Base-by-base conservation (phyloP, 148 eudicot genomes). In the Rhododendron ferrugineum region DNA sequence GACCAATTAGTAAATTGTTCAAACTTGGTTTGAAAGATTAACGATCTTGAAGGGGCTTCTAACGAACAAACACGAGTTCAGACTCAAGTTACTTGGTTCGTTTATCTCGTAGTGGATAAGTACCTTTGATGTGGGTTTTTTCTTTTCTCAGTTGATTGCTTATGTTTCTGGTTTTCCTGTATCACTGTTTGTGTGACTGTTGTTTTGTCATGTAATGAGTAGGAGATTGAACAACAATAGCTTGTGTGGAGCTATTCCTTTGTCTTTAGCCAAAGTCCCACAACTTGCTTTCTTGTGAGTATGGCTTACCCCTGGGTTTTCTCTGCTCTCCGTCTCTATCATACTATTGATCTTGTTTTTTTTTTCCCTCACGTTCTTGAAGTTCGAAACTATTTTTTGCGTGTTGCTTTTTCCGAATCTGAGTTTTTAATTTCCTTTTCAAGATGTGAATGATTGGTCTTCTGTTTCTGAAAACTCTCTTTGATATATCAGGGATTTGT, bases 271-370 rank as follows among this genome's bases (percentile, higher is more conserved):
- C 91, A 89, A 88, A 86, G 89, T 90, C 56, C 90, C 98, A 87
- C 95, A 89, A 84, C 99, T 97, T 86, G 87, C 94, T 92, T 95
- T 95, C 96, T 89, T 95, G 99, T 97, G 94, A 95, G 99, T 93
- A 85, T 80, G 40, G 46, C 77, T 80, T 50, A 6, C 82, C 82
- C 74, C 68, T 62, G 80, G 81, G 37, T 6, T 87, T 37, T 79
- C 11, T 58, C 26, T 44, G 64, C 28, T 79, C 22, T 85, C 70
- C 16, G 56, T 50, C 58, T 15, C 30, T 68, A 18, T 78, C 54
- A 22, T 74, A 32, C 34, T 32, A 81, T 70, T 85, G 87, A 82
- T 88, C 88, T 23, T 84, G 34, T 84, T 54, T 20, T 20, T 50
- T 47, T 20, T 68, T 77, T 32, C 10, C n/a, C 15, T 18, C 73